Percentiles rank a stretch among this genome's conserved stretches.
Evolutionary conservation across 495 filamentous ascomycete genomes (phyloP).

Genomic region (Xylaria intraflava): DNA sequence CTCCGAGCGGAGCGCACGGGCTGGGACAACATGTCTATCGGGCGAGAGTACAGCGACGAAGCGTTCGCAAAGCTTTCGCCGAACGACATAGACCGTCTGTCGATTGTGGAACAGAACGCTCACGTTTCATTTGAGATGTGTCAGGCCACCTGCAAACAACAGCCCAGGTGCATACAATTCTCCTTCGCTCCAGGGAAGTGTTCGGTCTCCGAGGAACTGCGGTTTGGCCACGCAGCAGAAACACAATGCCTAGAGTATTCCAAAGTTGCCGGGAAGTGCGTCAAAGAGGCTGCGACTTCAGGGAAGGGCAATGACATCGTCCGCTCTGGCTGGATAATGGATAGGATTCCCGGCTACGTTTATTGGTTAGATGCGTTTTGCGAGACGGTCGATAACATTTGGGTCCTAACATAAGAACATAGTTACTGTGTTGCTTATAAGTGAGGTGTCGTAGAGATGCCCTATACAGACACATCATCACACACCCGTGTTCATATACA

Average conservation of each 20-base stretch:
- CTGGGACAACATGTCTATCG: slow-evolving; percentile 22
- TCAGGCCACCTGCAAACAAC: slow-evolving; percentile 25
- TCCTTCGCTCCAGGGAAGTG: slow-evolving; percentile 24
- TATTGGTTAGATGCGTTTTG: slow-evolving; percentile 12
- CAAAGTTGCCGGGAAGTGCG: slow-evolving; percentile 9
- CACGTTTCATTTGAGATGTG: slow-evolving; percentile 24
- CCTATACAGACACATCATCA: background rate
- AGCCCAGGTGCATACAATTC: slow-evolving; percentile 33
- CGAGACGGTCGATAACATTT: slow-evolving; percentile 3
- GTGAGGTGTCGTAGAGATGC: background rate
- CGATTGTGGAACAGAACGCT: slow-evolving; percentile 19
- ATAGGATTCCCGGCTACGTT: slow-evolving; percentile 6
- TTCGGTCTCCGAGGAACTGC: slow-evolving; percentile 21
- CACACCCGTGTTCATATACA: background rate
- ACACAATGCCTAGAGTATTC: slow-evolving; percentile 11
- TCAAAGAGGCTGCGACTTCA: slow-evolving; percentile 10
- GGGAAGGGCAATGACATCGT: slow-evolving; percentile 7
- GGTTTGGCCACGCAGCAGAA: slow-evolving; percentile 1
- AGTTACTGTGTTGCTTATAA: background rate
- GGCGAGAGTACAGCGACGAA: slow-evolving; percentile 11
- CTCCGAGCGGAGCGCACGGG: slow-evolving; percentile 22
- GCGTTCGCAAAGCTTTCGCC: slow-evolving; percentile 1
- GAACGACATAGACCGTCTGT: slow-evolving; percentile 23
- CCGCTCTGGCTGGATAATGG: slow-evolving; percentile 12
- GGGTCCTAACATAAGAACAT: slow-evolving; percentile 4